These are phyloP conservation scores for Calonectria leucothoes DNA, from an alignment of 2,329 filamentous ascomycete genomes.

Conservation along the genomic window DNA sequence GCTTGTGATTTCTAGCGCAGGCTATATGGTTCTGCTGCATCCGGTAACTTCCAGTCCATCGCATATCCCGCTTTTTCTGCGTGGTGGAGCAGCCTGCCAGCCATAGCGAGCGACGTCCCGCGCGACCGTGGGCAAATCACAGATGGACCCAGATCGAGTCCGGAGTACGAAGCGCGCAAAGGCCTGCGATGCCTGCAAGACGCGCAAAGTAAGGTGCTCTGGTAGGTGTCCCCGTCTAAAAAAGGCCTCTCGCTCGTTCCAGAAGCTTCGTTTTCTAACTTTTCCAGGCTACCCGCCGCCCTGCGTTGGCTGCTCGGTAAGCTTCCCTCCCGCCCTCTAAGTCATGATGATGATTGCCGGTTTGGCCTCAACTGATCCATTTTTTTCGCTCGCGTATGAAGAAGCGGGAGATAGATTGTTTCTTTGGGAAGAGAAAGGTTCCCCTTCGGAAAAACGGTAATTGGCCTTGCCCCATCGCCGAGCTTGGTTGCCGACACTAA, in stretches of 20 bases:
- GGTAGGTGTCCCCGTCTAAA: slow-evolving; percentile 19
- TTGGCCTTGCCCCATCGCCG: not conserved
- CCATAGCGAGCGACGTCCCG: not conserved
- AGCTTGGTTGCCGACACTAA: slow-evolving; percentile 12
- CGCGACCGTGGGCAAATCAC: not conserved
- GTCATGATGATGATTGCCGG: too few species aligned
- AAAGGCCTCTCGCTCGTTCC: not conserved
- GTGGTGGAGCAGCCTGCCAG: not conserved
- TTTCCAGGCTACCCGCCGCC: slow-evolving; percentile 33
- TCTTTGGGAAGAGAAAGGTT: slow-evolving; percentile 34
- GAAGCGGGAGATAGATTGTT: slow-evolving; percentile 21
- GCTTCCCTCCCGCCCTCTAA: too few species aligned
- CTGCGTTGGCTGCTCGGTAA: slow-evolving; percentile 31
- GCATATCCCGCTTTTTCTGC: not conserved
- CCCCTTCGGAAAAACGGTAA: slow-evolving; percentile 34
- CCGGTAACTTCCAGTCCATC: slow-evolving; percentile 6
- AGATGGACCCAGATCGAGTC: slow-evolving; percentile 17
- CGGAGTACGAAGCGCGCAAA: slow-evolving; percentile 31
- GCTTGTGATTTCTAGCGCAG: slow-evolving; percentile 4
- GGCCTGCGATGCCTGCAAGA: slow-evolving; percentile 37
- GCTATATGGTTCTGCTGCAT: slow-evolving; percentile 20
- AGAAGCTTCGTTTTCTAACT: not conserved
- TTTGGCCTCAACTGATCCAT: not conserved
- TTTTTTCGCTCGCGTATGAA: not conserved
- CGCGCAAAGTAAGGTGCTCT: slow-evolving; percentile 36